A percentile compares a stretch with the other conserved stretches of the same genome.
Evolutionary conservation across 352 stramenopile genomes (phyloP).

Genomic region (Phytophthora nicotianae): DNA sequence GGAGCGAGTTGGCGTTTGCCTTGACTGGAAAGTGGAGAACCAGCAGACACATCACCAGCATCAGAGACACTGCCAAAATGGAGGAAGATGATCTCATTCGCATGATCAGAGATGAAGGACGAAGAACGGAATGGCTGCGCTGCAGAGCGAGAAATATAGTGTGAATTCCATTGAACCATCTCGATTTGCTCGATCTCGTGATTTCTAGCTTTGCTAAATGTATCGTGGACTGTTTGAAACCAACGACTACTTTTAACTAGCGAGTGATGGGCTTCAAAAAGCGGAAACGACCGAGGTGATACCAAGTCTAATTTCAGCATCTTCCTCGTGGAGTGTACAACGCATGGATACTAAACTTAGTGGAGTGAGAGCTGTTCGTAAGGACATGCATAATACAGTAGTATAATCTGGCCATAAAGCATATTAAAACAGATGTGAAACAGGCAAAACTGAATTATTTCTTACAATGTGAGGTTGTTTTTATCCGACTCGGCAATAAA

Average conservation of each 20-base stretch:
- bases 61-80: slow-evolving; percentile 15
- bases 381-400: too few relatives aligned
- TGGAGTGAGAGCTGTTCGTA: too few relatives aligned
- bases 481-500: too few relatives aligned
- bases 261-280: background rate
- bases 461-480: too few relatives aligned
- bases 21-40: slow-evolving; percentile 23
- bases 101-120: slow-evolving; percentile 9
- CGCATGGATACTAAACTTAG: too few relatives aligned
- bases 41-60: slow-evolving; percentile 23
- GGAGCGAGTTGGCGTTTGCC: slow-evolving; percentile 26
- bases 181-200: slow-evolving; percentile 12
- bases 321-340: background rate
- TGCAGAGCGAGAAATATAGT: slow-evolving; percentile 11
- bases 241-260: slow-evolving; percentile 15
- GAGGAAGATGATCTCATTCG: slow-evolving; percentile 10
- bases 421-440: too few relatives aligned
- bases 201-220: slow-evolving; percentile 4
- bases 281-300: background rate
- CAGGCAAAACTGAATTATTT: too few relatives aligned
- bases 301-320: background rate
- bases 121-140: background rate
- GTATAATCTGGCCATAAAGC: too few relatives aligned
- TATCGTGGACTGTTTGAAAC: slow-evolving; percentile 19
- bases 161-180: background rate